Evolutionary conservation across 192 early-diverging fungal species (phyloP), one percentile per base, ranked within the genome.

Genomic region (Coemansia sp.): DNA sequence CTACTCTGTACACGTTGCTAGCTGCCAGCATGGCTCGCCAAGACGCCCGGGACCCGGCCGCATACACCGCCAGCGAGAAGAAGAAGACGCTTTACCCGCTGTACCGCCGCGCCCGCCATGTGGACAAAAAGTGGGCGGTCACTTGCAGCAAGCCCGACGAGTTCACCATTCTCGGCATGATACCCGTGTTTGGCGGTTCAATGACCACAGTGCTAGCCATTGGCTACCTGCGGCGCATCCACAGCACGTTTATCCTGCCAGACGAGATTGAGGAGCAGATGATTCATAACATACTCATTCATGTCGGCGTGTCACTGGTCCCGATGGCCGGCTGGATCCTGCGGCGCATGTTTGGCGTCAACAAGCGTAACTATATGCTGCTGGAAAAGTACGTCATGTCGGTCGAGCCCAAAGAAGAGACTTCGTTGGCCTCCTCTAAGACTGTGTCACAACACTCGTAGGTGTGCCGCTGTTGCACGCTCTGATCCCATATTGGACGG

Each of bases 251-350:
- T 35, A 26, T 26, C 3, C 14, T 75, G 15, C 53, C 64, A 2
- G 44, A 55, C 2, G 32, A 66, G 3, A 34, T 53, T 20, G 31
- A 60, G 12, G 49, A 53, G 12, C 17, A 64, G 17, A 59, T 75
- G 55, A 15, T 23, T 9, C n/a, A 23, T 0, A 67, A 75, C 19
- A 56, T 75, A 22, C 14, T 44, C n/a, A 25, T 48, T n/a, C 55
- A 75, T 25, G 41, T 38, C n/a, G 40, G 36, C 11, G 51, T 67
- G 5, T 58, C 71, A 5, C 36, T 60, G 10, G 48, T 75, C 15
- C 71, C 71, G 12, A 19, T 51, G 23, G 41, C 58, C 8, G 71
- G 71, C 5, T 75, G 71, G 64, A 41, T 75, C n/a, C 17, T 55
- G n/a, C 60, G 64, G 15, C 53, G 64, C 4, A 26, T 63, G 2